Conservation (phyloP, 768 basidiomycete genomes). For the Calocybe gangraenosa region DNA sequence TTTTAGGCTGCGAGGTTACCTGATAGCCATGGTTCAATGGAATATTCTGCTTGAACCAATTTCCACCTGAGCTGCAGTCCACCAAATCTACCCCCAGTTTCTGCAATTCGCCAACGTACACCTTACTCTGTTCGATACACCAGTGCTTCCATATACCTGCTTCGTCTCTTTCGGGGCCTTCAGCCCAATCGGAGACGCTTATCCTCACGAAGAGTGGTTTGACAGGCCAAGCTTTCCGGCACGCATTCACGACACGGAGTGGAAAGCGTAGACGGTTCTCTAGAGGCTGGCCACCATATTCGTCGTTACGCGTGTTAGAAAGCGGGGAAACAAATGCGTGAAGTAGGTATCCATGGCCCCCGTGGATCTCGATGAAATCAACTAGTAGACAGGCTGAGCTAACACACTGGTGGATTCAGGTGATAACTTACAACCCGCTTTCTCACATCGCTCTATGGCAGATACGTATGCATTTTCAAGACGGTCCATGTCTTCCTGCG, state of each 20-base stretch:
- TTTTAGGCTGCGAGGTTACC: conserved; percentile 18
- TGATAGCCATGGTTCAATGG: conserved; percentile 55
- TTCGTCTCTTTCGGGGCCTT: conserved; percentile 49
- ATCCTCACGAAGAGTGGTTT: conserved; percentile 73
- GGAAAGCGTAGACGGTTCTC: conserved; percentile 72
- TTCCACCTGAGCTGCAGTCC: conserved; percentile 68
- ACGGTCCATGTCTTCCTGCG: conserved; percentile 46
- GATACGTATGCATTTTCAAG: conserved; percentile 60
- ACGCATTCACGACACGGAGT: conserved; percentile 47
- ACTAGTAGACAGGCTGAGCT: conserved; percentile 28
- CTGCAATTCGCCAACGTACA: conserved; percentile 51
- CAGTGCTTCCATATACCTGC: conserved; percentile 60
- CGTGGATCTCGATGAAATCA: conserved; percentile 72
- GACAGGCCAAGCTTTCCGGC: conserved; percentile 53
- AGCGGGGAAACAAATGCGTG: conserved; percentile 70
- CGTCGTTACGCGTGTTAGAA: conserved; percentile 67
- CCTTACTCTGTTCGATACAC: conserved; percentile 74
- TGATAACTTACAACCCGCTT: conserved; percentile 52
- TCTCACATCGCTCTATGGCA: conserved; percentile 50
- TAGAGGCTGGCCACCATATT: conserved; percentile 64
- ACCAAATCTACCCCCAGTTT: conserved; percentile 72
- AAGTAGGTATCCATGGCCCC: conserved; percentile 67
- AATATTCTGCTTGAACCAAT: conserved; percentile 60
- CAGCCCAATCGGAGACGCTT: conserved; percentile 65
- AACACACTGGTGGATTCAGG: neutral